These are phyloP conservation scores for Aspergillus egyptiacus DNA, from an alignment of 495 filamentous ascomycete genomes.

Conservation along the genomic window DNA sequence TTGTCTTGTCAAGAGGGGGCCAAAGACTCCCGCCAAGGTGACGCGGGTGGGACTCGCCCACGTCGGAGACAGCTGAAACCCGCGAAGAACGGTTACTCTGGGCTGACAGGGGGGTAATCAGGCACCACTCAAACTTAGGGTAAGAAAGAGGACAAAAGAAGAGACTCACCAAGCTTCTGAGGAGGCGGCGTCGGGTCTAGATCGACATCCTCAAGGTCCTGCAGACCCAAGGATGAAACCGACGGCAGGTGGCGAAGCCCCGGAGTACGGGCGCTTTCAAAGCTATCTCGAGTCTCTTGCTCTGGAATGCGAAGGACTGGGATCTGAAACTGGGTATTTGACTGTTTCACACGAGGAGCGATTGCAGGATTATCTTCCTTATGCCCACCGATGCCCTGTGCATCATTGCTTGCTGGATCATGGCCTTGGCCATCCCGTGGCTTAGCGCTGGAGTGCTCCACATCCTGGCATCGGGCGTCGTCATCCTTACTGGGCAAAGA, in stretches of 20 bases:
- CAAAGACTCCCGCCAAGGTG: conserved; percentile 8
- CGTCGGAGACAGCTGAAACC: conserved; percentile 11
- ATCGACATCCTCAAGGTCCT: conserved; percentile 7
- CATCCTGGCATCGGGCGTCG: not conserved
- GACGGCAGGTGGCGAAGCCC: conserved; percentile 13
- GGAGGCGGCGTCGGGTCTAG: conserved; percentile 12
- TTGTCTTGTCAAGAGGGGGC: not conserved
- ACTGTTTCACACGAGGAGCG: not conserved
- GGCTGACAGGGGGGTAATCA: conserved; percentile 5
- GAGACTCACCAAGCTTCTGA: conserved; percentile 15
- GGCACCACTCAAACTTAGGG: not conserved
- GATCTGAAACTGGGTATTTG: not conserved
- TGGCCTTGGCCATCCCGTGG: not conserved
- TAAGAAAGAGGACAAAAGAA: not conserved
- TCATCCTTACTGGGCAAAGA: conserved; percentile 3
- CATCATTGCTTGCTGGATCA: not conserved
- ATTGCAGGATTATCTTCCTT: not conserved
- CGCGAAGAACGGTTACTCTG: conserved; percentile 4
- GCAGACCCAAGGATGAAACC: conserved; percentile 18
- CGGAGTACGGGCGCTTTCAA: not conserved
- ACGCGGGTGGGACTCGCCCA: conserved; percentile 8
- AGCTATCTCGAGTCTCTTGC: not conserved
- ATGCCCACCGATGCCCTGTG: not conserved
- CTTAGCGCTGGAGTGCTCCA: conserved; percentile 11
- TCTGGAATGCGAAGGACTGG: not conserved